A percentile compares a stretch with the other conserved stretches of the same genome.
These are phyloP conservation scores for Crucihimalaya himalaica DNA, from an alignment of 345 rosid species.

Conservation along the genomic window DNA sequence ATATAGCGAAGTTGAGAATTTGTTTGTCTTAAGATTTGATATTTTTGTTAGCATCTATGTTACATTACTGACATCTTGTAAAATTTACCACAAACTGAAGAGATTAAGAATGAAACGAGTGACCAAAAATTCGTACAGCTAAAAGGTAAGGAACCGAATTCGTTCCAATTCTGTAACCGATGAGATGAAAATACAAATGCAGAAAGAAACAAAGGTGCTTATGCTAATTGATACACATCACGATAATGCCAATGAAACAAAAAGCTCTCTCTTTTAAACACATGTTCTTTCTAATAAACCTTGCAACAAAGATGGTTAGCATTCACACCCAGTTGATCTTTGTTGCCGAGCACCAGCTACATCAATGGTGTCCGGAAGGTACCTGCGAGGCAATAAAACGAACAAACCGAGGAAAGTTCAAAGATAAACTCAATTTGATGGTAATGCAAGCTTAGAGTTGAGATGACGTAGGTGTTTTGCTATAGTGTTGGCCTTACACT, in stretches of 20 bases:
- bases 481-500: constrained; percentile 48
- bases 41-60: not conserved
- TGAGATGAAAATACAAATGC: not conserved
- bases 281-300: not conserved
- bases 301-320: constrained; percentile 31
- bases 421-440: not conserved
- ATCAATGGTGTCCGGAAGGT: constrained; percentile 73
- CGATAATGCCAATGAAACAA: not conserved
- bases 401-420: not conserved
- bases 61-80: constrained; percentile 3
- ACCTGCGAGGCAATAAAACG: constrained; percentile 40
- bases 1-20: not conserved
- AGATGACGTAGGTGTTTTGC: not conserved
- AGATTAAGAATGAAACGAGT: not conserved
- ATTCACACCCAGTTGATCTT: constrained; percentile 70
- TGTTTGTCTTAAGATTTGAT: not conserved
- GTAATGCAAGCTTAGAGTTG: not conserved
- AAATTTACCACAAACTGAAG: constrained; percentile 1
- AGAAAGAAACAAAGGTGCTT: not conserved
- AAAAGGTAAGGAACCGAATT: not conserved
- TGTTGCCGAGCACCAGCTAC: constrained; percentile 57
- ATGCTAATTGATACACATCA: constrained; percentile 18
- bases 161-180: not conserved
- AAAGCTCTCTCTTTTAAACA: not conserved
- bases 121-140: not conserved